A percentile compares a stretch with the other conserved stretches of the same genome.
phyloP scores from a whole-genome alignment of 1,284 basidiomycete species.

The Heterobasidion occidentale region DNA sequence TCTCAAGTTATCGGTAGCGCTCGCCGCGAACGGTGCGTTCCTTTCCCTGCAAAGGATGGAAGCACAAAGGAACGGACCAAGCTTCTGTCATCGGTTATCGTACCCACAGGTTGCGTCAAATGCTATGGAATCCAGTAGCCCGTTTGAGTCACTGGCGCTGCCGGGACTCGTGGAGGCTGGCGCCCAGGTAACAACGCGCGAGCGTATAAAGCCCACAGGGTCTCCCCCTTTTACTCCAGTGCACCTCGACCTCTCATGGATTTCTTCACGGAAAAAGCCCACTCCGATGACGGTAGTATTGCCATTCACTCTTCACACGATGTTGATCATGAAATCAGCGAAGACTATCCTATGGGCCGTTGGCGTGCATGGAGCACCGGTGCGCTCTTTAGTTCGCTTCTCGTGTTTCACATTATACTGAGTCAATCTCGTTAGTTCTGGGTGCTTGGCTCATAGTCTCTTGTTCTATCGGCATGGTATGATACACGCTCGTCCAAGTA shows the following conservation, averaged over 20 bases:
- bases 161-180: too few species aligned
- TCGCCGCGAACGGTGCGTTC: too few species aligned
- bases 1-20: too few species aligned
- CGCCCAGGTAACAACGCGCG: too few species aligned
- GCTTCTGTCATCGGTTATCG: too few species aligned
- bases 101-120: too few species aligned
- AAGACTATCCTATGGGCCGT: slow-evolving; percentile 3
- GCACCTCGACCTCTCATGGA: neutral
- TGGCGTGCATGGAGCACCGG: slow-evolving; percentile 6
- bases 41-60: too few species aligned
- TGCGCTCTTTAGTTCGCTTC: neutral
- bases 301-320: neutral
- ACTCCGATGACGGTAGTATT: neutral
- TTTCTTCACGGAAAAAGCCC: neutral
- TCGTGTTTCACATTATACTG: neutral
- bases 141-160: too few species aligned
- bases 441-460: slow-evolving; percentile 5
- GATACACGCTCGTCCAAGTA: neutral
- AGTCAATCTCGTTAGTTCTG: neutral
- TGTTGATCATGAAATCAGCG: neutral
- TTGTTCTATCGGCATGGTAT: slow-evolving; percentile 5
- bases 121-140: too few species aligned
- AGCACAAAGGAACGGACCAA: too few species aligned
- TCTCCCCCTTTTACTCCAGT: too few species aligned
- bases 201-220: too few species aligned